Conservation (phyloP, 2,329 filamentous ascomycete species). For the Colletotrichum godetiae region DNA sequence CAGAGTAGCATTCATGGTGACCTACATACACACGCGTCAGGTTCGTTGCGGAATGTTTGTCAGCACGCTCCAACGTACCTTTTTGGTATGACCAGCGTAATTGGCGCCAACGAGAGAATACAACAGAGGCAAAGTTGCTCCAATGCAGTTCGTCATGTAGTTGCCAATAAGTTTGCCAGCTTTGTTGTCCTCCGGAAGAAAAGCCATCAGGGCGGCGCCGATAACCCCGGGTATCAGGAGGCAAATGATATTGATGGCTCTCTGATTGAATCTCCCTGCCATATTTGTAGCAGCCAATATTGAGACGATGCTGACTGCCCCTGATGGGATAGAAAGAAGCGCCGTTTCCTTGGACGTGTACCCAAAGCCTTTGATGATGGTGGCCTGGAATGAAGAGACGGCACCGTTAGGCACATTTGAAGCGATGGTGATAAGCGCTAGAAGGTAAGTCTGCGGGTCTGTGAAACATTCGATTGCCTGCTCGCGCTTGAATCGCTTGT, state of each 20-base stretch:
- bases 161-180: constrained; percentile 68
- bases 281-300: constrained; percentile 70
- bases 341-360: constrained; percentile 69
- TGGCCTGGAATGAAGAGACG: constrained; percentile 73
- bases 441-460: constrained; percentile 68
- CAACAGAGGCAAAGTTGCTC: constrained; percentile 73
- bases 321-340: constrained; percentile 76
- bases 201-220: constrained; percentile 65
- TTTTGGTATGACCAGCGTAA: constrained; percentile 75
- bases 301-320: constrained; percentile 68
- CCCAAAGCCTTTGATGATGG: constrained; percentile 72
- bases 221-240: constrained; percentile 51
- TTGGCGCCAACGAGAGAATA: constrained; percentile 77
- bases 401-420: constrained; percentile 73
- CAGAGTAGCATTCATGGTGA: constrained; percentile 64
- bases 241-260: constrained; percentile 61
- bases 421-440: constrained; percentile 68
- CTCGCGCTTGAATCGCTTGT: constrained; percentile 74
- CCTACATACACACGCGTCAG: constrained; percentile 31
- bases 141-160: constrained; percentile 75
- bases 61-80: constrained; percentile 40
- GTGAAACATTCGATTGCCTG: constrained; percentile 67
- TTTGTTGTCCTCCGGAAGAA: constrained; percentile 57
- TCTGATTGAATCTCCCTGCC: constrained; percentile 59
- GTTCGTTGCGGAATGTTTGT: not conserved